phyloP scores from a whole-genome alignment of 176 grass and related monocot species.

The Puya raimondii region DNA sequence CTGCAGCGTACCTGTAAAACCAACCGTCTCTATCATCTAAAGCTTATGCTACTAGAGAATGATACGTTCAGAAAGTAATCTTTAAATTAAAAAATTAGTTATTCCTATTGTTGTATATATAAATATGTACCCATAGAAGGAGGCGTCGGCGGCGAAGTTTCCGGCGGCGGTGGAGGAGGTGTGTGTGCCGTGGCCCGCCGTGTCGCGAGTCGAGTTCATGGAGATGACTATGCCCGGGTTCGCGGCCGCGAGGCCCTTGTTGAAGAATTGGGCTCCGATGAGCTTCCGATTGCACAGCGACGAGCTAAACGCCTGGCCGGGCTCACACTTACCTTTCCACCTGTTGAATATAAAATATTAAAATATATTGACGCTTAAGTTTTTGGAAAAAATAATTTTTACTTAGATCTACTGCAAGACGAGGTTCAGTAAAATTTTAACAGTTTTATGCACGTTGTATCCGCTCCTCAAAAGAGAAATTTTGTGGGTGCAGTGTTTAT shows the following conservation, averaged over 20 bases:
- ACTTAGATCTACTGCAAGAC: too few species aligned
- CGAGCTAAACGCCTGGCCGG: constrained; percentile 37
- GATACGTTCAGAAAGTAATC: neutral
- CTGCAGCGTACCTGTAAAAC: constrained; percentile 21
- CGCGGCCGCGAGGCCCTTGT: constrained; percentile 34
- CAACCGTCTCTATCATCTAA: neutral
- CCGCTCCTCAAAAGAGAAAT: too few species aligned
- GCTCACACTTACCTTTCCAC: constrained; percentile 66
- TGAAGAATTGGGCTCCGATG: constrained; percentile 68
- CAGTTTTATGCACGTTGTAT: too few species aligned
- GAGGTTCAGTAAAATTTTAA: too few species aligned
- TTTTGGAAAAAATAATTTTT: too few species aligned
- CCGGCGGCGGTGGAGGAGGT: constrained; percentile 69
- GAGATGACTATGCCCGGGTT: constrained; percentile 29
- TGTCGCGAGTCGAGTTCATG: constrained; percentile 54
- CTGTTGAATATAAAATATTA: neutral
- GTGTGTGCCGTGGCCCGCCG: constrained; percentile 70
- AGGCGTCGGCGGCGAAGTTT: constrained; percentile 18
- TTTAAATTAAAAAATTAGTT: neutral
- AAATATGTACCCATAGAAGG: constrained; percentile 39
- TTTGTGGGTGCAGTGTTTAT: too few species aligned
- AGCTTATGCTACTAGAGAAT: neutral
- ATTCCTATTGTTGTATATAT: neutral
- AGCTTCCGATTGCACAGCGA: constrained; percentile 71
- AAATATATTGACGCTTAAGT: too few species aligned